Conservation (phyloP, 1,284 basidiomycete genomes). For the Mycocalia duriaeana region DNA sequence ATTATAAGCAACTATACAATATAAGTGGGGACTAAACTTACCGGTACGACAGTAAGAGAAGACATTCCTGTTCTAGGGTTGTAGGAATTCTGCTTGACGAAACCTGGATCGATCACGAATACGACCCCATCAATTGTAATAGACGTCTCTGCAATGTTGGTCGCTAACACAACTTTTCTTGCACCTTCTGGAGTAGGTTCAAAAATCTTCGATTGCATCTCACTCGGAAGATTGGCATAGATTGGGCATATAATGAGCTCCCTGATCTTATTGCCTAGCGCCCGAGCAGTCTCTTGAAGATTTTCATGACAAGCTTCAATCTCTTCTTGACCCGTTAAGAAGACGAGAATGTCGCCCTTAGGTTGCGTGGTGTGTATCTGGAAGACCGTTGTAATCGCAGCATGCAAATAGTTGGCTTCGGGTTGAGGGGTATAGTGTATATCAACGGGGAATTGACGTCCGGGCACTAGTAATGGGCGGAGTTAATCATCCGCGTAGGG, state of each 20-base stretch:
- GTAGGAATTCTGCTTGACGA: constrained; percentile 96
- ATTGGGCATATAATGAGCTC: constrained; percentile 97
- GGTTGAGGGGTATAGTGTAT: constrained; percentile 98
- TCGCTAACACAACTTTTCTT: constrained; percentile 94
- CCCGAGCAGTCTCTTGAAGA: constrained; percentile 89
- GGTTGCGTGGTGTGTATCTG: constrained; percentile 99
- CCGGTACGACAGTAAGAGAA: constrained; percentile 88
- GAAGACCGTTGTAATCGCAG: constrained; percentile 97
- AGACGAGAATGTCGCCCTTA: constrained; percentile 96
- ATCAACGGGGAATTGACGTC: constrained; percentile 95
- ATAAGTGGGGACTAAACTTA: constrained; percentile 37
- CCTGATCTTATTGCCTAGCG: constrained; percentile 92
- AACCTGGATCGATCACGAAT: constrained; percentile 96
- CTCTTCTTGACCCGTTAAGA: constrained; percentile 99
- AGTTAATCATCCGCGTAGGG: background rate
- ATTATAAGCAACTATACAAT: constrained; percentile 3
- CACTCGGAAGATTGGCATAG: constrained; percentile 95
- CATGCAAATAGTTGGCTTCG: constrained; percentile 97
- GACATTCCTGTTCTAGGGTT: constrained; percentile 97
- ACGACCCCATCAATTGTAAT: constrained; percentile 98
- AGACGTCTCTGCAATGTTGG: constrained; percentile 97
- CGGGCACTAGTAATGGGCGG: constrained; percentile 69
- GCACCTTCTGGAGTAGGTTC: constrained; percentile 97
- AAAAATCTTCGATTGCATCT: constrained; percentile 99
- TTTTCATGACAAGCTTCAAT: constrained; percentile 97